Evolutionary conservation across 805 yeast genomes (phyloP), one percentile per base, ranked within the genome.

Genomic region (Metschnikowia gelsemii): DNA sequence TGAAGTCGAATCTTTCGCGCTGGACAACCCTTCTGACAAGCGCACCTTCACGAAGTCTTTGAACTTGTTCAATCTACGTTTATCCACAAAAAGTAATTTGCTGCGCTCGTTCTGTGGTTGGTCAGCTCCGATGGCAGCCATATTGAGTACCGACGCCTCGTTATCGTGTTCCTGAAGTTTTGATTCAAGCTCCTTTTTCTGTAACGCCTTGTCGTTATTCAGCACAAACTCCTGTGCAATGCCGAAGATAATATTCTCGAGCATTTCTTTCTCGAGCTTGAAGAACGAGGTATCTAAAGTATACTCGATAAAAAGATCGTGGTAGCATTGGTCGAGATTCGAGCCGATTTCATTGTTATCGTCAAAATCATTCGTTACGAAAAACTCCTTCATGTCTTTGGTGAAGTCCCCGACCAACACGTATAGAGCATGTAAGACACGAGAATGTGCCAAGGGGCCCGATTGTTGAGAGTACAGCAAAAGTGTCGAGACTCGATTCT

Each of bases 251-350:
- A 76, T 60, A 22, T 73, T 77, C 37, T 81, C 84, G 26, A 90
- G 64, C 49, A 78, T 79, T 47, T 79, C 80, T 63, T 78, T 84
- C 57, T 89, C 97, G 28, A 75, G 55, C 28, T 71, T 80, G 54
- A 90, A 82, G 62, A 88, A 90, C 35, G 75, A 70, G 44, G 78
- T 77, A 43, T 84, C 87, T 21, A 75, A 74, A 20, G 85, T 64
- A 56, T 80, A 85, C 35, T 83, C 82, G 14, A 78, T 72, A 59
- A 91, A 91, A 13, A 87, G 62, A 50, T 85, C 95, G n/a, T 76
- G 73, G 55, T 72, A 79, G 44, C 80, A 75, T 52, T 82, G 88
- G 50, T 90, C 96, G 26, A 91, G 64, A 3, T 82, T 74, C 1
- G 54, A 32, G 3, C 65, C 60, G 30, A 78, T 55, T 42, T 70